phyloP scores from a whole-genome alignment of 257 asterid genomes.

The Solanum commersonii region DNA sequence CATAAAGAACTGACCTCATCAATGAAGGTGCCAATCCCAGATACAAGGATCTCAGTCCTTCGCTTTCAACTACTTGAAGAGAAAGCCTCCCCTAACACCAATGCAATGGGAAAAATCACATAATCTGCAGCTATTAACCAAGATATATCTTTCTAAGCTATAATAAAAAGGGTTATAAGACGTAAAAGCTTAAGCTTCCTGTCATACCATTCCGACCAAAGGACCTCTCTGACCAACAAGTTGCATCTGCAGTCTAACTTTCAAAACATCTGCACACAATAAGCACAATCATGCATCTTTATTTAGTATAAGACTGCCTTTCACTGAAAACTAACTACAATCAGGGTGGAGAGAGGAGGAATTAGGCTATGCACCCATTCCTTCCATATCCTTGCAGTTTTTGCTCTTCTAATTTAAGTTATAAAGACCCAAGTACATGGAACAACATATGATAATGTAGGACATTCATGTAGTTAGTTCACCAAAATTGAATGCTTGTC shows the following conservation, averaged over 20 bases:
- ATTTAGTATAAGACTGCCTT: not conserved
- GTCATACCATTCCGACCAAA: constrained; percentile 75
- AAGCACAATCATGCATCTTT: constrained; percentile 16
- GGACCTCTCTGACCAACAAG: constrained; percentile 94
- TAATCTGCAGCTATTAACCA: not conserved
- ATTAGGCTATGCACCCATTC: not conserved
- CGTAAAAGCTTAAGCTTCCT: not conserved
- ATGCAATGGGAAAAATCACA: not conserved
- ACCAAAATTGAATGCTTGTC: not conserved
- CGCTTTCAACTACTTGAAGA: constrained; percentile 56
- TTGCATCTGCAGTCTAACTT: constrained; percentile 99
- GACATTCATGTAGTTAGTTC: not conserved
- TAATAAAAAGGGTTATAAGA: not conserved
- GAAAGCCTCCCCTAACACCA: constrained; percentile 60
- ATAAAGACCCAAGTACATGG: not conserved
- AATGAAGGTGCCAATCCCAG: constrained; percentile 83
- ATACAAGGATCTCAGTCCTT: constrained; percentile 80
- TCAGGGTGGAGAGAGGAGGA: not conserved
- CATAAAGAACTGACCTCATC: constrained; percentile 99
- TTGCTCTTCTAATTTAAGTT: not conserved
- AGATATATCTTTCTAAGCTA: not conserved
- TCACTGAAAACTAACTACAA: not conserved
- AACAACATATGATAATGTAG: not conserved
- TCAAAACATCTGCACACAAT: constrained; percentile 73
- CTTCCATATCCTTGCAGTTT: not conserved